phyloP scores from a whole-genome alignment of 306 rosid species.

The Abrus precatorius region DNA sequence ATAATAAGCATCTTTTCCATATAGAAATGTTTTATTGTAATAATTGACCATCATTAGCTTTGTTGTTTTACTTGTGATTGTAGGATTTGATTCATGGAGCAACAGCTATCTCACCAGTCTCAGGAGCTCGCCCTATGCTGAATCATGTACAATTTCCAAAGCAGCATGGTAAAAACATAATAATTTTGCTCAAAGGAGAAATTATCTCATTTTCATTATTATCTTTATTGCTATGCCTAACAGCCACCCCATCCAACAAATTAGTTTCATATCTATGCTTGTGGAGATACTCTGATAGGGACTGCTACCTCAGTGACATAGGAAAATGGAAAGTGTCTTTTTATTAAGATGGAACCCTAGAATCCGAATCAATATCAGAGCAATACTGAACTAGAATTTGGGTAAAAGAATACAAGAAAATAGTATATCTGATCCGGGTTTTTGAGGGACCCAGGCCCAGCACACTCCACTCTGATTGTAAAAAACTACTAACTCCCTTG shows the following conservation, averaged over 20 bases:
- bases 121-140: conserved; percentile 65
- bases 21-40: background rate
- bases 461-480: no score
- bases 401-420: no score
- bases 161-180: conserved; percentile 71
- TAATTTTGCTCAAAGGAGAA: conserved; percentile 26
- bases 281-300: background rate
- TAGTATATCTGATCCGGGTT: no score
- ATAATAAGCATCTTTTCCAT: conserved; percentile 1
- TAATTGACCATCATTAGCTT: conserved; percentile 42
- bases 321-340: no score
- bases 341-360: no score
- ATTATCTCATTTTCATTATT: background rate
- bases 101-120: conserved; percentile 60
- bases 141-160: conserved; percentile 77
- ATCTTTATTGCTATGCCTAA: conserved; percentile 24
- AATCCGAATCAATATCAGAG: no score
- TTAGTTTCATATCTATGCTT: background rate
- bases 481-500: no score
- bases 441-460: no score
- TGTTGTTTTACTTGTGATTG: conserved; percentile 48
- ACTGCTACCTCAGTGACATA: no score
- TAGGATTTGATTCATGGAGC: conserved; percentile 83
- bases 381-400: no score
- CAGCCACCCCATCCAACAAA: background rate